Conservation (phyloP, 495 filamentous ascomycete species). For the Jackrogersella multiformis region DNA sequence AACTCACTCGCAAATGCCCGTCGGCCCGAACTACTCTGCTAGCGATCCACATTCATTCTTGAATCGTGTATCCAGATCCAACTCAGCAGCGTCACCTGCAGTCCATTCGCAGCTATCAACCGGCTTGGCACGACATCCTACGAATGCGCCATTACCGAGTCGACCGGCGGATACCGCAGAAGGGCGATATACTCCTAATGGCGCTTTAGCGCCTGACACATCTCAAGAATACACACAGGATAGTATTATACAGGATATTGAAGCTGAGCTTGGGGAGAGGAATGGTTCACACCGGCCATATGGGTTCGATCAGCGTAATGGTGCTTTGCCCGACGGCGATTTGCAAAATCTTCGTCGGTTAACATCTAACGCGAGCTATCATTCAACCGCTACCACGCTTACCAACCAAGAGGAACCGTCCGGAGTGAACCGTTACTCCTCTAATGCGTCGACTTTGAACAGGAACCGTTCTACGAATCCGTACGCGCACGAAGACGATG, state of each 20-base stretch:
- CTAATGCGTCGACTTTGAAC: constrained; percentile 60
- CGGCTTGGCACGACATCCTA: constrained; percentile 61
- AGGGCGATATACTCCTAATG: constrained; percentile 50
- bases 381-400: constrained; percentile 60
- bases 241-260: constrained; percentile 63
- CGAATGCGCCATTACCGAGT: constrained; percentile 63
- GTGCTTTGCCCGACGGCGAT: constrained; percentile 53
- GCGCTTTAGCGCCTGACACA: constrained; percentile 18
- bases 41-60: constrained; percentile 53
- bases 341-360: constrained; percentile 54
- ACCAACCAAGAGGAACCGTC: constrained; percentile 44
- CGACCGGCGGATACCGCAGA: constrained; percentile 58
- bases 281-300: constrained; percentile 39
- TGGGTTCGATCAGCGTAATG: constrained; percentile 50
- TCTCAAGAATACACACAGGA: constrained; percentile 57
- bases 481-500: constrained; percentile 48
- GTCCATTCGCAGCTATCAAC: constrained; percentile 41
- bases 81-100: constrained; percentile 55
- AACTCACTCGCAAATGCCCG: constrained; percentile 56
- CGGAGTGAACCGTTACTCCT: constrained; percentile 54
- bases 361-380: constrained; percentile 50
- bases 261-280: constrained; percentile 55
- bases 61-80: constrained; percentile 53
- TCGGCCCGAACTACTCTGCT: constrained; percentile 56
- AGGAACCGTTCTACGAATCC: constrained; percentile 50